Base-by-base conservation (phyloP, 2,329 filamentous ascomycete species). In the Tympanopsis confertula region DNA sequence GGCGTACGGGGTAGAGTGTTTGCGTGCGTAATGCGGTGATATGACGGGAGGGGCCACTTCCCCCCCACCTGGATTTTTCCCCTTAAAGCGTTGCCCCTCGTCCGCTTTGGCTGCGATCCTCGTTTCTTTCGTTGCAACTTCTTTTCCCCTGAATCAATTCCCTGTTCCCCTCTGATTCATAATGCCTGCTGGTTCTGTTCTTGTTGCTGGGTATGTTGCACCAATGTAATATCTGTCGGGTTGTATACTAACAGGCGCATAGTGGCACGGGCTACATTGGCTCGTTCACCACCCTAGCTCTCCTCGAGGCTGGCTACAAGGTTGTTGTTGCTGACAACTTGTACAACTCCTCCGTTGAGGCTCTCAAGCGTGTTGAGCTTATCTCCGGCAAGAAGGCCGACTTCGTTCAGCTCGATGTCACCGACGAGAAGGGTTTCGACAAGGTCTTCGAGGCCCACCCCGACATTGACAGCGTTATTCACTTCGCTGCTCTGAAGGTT, bases 221-320 rank as follows among this genome's bases (percentile, higher is more conserved):
- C 10, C 24, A 10, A 28, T 10, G 24, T n/a, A n/a, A n/a, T n/a
- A n/a, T n/a, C n/a, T n/a, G n/a, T n/a, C n/a, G n/a, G n/a, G n/a
- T n/a, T n/a, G n/a, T n/a, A n/a, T n/a, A 26, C 22, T 26, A 26
- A 26, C 22, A 26, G 22, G n/a, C 22, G 50, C 48, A 42, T 58
- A 95, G 91, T 74, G 91, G 91, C 55, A 94, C 88, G 47, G 91
- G 91, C 68, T 98, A 98, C 72, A 98, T 98, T 63, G 91, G 91
- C 59, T 96, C 89, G 37, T 96, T 96, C 71, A 98, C 91, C 44
- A 71, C 85, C 40, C 79, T 98, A 37, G 82, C 87, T 38, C 84
- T 98, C 19, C 85, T 98, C 49, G 74, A 95, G 57, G 84, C 91
- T 55, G 88, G 80, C 60, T 96, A 96, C 74, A 81, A 96, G 60